Evolutionary conservation across 805 yeast genomes (phyloP).

Genomic region (Hanseniaspora guilliermondii): DNA sequence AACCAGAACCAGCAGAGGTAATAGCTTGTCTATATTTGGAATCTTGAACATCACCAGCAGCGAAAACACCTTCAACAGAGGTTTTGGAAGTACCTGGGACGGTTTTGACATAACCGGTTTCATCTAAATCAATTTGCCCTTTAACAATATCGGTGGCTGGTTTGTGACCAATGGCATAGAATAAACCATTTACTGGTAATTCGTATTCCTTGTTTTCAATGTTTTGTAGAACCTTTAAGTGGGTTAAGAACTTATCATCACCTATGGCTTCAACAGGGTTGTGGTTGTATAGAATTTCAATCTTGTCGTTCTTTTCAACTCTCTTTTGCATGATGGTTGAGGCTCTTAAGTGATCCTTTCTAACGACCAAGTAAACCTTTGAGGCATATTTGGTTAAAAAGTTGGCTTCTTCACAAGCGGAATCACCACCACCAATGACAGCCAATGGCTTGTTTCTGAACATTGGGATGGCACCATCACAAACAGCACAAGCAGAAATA

Average conservation of each 20-base stretch:
- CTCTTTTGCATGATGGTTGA: conserved; percentile 95
- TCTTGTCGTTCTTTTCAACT: conserved; percentile 68
- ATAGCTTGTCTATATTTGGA: conserved; percentile 95
- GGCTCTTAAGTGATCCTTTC: conserved; percentile 91
- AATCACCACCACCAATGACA: conserved; percentile 98
- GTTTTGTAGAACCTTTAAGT: conserved; percentile 55
- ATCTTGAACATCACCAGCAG: conserved; percentile 99
- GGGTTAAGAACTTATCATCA: conserved; percentile 68
- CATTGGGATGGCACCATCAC: conserved; percentile 99
- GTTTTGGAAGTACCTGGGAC: conserved; percentile 82
- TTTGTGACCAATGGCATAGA: conserved; percentile 94
- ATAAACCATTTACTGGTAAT: conserved; percentile 75
- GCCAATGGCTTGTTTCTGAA: conserved; percentile 97
- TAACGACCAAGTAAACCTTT: conserved; percentile 82
- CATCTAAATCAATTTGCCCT: conserved; percentile 73
- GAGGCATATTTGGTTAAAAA: conserved; percentile 96
- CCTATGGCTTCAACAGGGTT: conserved; percentile 84
- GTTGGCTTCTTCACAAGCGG: conserved; percentile 98
- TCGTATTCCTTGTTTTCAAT: conserved; percentile 57
- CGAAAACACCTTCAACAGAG: conserved; percentile 80
- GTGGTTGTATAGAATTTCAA: conserved; percentile 80
- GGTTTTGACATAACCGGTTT: conserved; percentile 77
- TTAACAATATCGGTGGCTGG: conserved; percentile 83
- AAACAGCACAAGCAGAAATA: conserved; percentile 98
- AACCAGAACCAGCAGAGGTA: conserved; percentile 98